A percentile compares a stretch with the other conserved stretches of the same genome.
These are phyloP conservation scores for Aspergillus sp. DNA, from an alignment of 2,329 filamentous ascomycete genomes.

Conservation along the genomic window DNA sequence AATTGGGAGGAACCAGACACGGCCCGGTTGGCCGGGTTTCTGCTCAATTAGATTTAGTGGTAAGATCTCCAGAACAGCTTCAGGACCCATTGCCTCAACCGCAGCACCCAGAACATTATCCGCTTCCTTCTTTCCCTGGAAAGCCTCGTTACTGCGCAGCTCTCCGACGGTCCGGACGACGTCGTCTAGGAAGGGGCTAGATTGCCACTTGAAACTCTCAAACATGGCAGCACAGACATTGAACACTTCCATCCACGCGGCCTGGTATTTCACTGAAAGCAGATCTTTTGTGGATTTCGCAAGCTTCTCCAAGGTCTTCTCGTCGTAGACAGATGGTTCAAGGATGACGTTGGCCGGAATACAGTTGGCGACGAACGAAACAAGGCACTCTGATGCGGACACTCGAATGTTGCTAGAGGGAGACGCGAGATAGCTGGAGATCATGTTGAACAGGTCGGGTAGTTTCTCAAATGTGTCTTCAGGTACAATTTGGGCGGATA, in stretches of 20 bases:
- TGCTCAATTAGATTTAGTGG: slow-evolving; percentile 83
- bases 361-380: slow-evolving; percentile 90
- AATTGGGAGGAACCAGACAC: slow-evolving; percentile 92
- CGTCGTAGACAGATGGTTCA: slow-evolving; percentile 88
- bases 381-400: slow-evolving; percentile 90
- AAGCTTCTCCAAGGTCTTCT: slow-evolving; percentile 82
- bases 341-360: slow-evolving; percentile 79
- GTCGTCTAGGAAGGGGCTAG: slow-evolving; percentile 73
- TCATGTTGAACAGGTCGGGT: slow-evolving; percentile 77
- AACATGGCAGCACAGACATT: slow-evolving; percentile 85
- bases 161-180: slow-evolving; percentile 81
- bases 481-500: slow-evolving; percentile 82
- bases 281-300: slow-evolving; percentile 69
- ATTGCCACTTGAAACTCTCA: slow-evolving; percentile 79
- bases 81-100: slow-evolving; percentile 85
- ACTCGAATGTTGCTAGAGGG: slow-evolving; percentile 90
- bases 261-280: slow-evolving; percentile 86
- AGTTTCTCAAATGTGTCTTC: slow-evolving; percentile 91
- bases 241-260: slow-evolving; percentile 93
- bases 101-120: slow-evolving; percentile 87
- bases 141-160: slow-evolving; percentile 81
- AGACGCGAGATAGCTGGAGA: slow-evolving; percentile 79
- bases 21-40: slow-evolving; percentile 72
- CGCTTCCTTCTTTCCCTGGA: slow-evolving; percentile 90
- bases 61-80: slow-evolving; percentile 75